A percentile compares a stretch with the other conserved stretches of the same genome.
phyloP scores from a whole-genome alignment of 1,284 basidiomycete species.

The Rhodotorula sp. region DNA sequence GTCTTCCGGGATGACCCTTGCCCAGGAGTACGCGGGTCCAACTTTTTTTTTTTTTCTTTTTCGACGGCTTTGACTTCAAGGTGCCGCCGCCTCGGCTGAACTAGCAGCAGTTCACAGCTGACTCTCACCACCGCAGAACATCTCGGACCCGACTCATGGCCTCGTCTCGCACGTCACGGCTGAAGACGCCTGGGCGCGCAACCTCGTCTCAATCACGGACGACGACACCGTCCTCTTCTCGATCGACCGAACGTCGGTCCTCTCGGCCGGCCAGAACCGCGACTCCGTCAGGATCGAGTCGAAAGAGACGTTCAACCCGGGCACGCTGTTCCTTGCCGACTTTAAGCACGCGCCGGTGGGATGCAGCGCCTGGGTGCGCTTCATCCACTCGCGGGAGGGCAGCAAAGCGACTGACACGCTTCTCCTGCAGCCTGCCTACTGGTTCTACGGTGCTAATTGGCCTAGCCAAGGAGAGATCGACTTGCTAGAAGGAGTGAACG shows the following conservation, averaged over 20 bases:
- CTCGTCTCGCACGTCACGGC: slow-evolving; percentile 9
- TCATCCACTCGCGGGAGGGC: background rate
- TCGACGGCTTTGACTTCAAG: slow-evolving; percentile 12
- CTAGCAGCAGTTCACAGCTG: background rate
- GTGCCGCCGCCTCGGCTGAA: too few species aligned
- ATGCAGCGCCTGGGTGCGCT: slow-evolving; percentile 7
- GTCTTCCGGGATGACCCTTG: background rate
- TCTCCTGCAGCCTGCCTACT: slow-evolving; percentile 39
- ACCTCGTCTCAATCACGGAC: slow-evolving; percentile 4
- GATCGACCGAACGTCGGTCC: slow-evolving; percentile 5
- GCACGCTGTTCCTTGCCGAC: slow-evolving; percentile 12
- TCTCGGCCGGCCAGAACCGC: background rate
- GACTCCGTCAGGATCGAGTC: slow-evolving; percentile 4
- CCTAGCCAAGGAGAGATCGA: slow-evolving; percentile 15
- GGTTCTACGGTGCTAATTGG: slow-evolving; percentile 39
- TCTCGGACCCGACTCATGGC: slow-evolving; percentile 17
- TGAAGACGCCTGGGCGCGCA: background rate
- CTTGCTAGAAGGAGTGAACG: background rate
- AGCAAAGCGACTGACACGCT: slow-evolving; percentile 2
- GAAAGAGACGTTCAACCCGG: slow-evolving; percentile 9
- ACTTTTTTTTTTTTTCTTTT: too few species aligned
- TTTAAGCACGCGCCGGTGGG: slow-evolving; percentile 9
- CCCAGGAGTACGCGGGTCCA: background rate
- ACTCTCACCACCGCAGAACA: background rate
- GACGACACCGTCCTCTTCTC: slow-evolving; percentile 1